phyloP scores from a whole-genome alignment of 768 basidiomycete genomes.

The Pholiota molesta region DNA sequence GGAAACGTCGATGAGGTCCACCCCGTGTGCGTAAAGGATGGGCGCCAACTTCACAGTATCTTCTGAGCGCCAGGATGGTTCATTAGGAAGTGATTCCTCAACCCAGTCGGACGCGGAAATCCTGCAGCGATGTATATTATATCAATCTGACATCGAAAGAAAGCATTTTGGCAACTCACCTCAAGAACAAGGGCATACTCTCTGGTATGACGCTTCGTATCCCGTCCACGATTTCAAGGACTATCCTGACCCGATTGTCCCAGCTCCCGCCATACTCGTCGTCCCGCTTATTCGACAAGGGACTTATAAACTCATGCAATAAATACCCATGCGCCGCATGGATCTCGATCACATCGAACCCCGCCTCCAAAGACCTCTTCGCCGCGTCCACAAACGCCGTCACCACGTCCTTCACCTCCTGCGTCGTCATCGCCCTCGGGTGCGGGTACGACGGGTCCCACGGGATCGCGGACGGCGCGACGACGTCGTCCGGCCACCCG shows the following conservation, averaged over 20 bases:
- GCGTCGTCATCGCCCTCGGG: conserved; percentile 59
- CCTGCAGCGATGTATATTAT: conserved; percentile 27
- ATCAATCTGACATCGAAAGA: not conserved
- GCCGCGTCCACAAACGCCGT: conserved; percentile 56
- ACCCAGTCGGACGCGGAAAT: conserved; percentile 80
- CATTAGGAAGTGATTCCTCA: conserved; percentile 51
- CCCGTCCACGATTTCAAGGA: conserved; percentile 65
- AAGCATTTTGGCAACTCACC: conserved; percentile 38
- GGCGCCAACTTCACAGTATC: conserved; percentile 66
- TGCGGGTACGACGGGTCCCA: conserved; percentile 44
- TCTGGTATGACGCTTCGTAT: conserved; percentile 61
- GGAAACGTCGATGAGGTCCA: conserved; percentile 78
- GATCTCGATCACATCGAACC: conserved; percentile 64
- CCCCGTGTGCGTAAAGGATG: conserved; percentile 64
- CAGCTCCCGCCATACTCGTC: conserved; percentile 73
- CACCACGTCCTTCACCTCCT: conserved; percentile 60
- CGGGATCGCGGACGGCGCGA: conserved; percentile 57
- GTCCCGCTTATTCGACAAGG: conserved; percentile 58
- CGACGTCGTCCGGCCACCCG: conserved; percentile 59
- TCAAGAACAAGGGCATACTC: conserved; percentile 70
- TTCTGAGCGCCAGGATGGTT: conserved; percentile 67
- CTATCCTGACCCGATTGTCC: conserved; percentile 68
- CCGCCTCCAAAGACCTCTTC: conserved; percentile 56
- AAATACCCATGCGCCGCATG: conserved; percentile 71
- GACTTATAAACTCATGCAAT: conserved; percentile 70